Evolutionary conservation across 257 asterid genomes (phyloP).

Genomic region (Petrea volubilis): DNA sequence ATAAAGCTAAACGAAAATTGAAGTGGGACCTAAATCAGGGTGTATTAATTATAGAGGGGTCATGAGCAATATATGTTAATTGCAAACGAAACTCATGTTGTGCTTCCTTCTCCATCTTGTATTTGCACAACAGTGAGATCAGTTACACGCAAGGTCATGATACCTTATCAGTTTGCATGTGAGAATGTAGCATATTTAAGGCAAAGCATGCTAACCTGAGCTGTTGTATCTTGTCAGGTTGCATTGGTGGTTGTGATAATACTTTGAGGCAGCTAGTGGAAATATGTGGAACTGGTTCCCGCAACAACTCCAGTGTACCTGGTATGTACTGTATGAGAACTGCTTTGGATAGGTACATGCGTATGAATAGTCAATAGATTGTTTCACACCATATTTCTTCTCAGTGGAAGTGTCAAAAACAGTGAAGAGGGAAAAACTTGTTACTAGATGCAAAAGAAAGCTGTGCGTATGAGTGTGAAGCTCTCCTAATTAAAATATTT

Average conservation of each 20-base stretch:
- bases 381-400: background rate
- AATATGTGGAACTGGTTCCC: constrained; percentile 95
- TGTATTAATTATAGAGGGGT: background rate
- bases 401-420: background rate
- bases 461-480: no score
- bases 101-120: constrained; percentile 3
- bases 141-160: background rate
- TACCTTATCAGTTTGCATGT: background rate
- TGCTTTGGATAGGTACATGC: constrained; percentile 5
- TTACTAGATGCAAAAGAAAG: constrained; percentile 1
- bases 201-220: constrained; percentile 21
- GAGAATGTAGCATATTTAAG: constrained; percentile 5
- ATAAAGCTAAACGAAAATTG: background rate
- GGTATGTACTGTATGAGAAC: constrained; percentile 45
- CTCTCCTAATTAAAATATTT: no score
- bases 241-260: constrained; percentile 96
- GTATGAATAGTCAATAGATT: background rate
- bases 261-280: constrained; percentile 72
- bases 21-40: background rate
- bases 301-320: constrained; percentile 52
- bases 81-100: background rate
- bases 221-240: constrained; percentile 52
- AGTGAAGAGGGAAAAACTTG: background rate
- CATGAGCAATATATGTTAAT: background rate
- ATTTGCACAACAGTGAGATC: background rate